A percentile compares a stretch with the other conserved stretches of the same genome.
phyloP scores from a whole-genome alignment of 257 asterid species.

The Solanum pimpinellifolium region DNA sequence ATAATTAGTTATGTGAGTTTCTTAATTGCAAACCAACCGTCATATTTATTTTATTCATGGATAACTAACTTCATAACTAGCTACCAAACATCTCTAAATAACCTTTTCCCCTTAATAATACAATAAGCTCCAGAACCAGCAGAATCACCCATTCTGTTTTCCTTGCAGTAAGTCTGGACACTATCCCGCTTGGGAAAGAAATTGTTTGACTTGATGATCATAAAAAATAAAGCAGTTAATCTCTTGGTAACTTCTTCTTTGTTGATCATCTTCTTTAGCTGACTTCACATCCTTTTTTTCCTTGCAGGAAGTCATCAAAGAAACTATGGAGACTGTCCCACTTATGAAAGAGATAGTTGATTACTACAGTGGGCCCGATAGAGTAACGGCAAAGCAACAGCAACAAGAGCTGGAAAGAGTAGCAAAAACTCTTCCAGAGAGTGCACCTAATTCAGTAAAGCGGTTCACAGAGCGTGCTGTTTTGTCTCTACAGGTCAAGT shows the following conservation, averaged over 20 bases:
- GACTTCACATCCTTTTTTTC: not conserved
- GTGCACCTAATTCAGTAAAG: constrained; percentile 63
- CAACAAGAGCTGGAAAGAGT: constrained; percentile 68
- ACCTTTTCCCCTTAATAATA: not conserved
- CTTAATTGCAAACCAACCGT: not conserved
- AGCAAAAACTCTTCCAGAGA: constrained; percentile 67
- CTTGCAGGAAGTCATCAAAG: constrained; percentile 52
- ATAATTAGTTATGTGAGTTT: not conserved
- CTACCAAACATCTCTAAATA: not conserved
- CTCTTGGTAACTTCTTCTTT: not conserved
- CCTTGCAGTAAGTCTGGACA: not conserved
- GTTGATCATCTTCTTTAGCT: constrained; percentile 2
- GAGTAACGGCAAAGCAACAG: constrained; percentile 84
- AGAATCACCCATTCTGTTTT: not conserved
- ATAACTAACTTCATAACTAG: not conserved
- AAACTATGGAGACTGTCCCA: constrained; percentile 73
- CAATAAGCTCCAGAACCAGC: not conserved
- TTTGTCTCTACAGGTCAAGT: constrained; percentile 72
- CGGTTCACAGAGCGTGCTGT: constrained; percentile 65
- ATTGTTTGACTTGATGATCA: not conserved
- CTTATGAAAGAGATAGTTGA: constrained; percentile 60
- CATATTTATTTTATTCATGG: not conserved
- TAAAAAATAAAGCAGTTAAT: not conserved
- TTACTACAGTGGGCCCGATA: constrained; percentile 72
- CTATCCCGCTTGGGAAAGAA: not conserved